phyloP scores from a whole-genome alignment of 352 stramenopile species.

The Pythium vanterpoolii region DNA sequence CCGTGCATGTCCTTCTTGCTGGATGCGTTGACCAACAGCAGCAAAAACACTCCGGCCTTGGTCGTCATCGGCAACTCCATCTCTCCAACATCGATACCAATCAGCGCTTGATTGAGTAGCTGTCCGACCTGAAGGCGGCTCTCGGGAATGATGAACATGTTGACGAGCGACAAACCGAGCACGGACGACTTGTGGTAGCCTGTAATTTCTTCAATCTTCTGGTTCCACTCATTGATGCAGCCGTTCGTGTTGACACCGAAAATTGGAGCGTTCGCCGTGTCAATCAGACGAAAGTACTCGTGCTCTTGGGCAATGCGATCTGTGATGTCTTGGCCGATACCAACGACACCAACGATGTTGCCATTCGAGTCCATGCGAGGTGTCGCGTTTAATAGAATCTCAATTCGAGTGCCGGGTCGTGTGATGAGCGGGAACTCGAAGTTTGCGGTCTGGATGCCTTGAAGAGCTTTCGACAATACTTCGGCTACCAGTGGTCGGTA shows the following conservation, averaged over 20 bases:
- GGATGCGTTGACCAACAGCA: constrained; percentile 77
- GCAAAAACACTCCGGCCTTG: constrained; percentile 57
- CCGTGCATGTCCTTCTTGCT: constrained; percentile 90
- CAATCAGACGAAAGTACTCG: constrained; percentile 68
- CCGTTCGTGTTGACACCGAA: constrained; percentile 84
- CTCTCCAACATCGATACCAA: constrained; percentile 81
- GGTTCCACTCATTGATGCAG: constrained; percentile 86
- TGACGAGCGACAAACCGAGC: constrained; percentile 65
- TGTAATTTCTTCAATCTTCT: constrained; percentile 86
- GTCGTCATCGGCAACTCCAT: constrained; percentile 87
- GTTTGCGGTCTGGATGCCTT: constrained; percentile 78
- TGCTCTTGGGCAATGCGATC: constrained; percentile 70
- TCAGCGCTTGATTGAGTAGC: constrained; percentile 74
- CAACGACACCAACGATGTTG: constrained; percentile 82
- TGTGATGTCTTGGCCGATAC: constrained; percentile 84
- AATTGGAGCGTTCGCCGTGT: constrained; percentile 80
- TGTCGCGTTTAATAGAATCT: constrained; percentile 79
- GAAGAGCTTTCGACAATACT: constrained; percentile 72
- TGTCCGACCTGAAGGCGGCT: constrained; percentile 64
- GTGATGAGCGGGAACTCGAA: constrained; percentile 90
- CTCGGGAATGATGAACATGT: constrained; percentile 78
- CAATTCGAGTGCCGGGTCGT: constrained; percentile 44
- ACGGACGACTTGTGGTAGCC: constrained; percentile 73
- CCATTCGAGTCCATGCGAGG: constrained; percentile 61
- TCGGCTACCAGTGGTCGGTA: constrained; percentile 63